Evolutionary conservation across 2,329 filamentous ascomycete genomes (phyloP), one percentile per base, ranked within the genome.

Genomic region (Fusarium brevicatenulatum): DNA sequence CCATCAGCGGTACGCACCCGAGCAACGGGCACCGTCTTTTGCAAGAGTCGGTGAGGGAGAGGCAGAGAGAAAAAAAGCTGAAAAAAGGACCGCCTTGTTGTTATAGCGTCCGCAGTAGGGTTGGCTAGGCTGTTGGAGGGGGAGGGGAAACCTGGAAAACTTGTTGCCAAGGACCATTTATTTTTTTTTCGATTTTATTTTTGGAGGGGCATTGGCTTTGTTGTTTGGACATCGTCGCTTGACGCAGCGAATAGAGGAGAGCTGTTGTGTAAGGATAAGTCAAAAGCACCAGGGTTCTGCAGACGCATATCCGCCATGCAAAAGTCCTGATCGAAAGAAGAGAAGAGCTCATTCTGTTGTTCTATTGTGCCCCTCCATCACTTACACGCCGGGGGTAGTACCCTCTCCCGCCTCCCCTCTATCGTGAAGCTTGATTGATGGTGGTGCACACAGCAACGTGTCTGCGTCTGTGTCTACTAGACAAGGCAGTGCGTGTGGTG

Each of bases 1-100:
- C 65, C 61, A 73, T 74, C 63, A 63, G 50, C 61, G 46, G 66
- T 55, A 67, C 44, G 73, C 74, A 77, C 66, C 75, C 66, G 73
- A 74, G 70, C 73, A 74, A 72, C 63, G 36, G 49, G 63, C 54
- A 67, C 62, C 61, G 58, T 72, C 62, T 75, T 65, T 72, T 67
- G 55, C 63, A 77, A 77, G 71, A 76, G 75, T 77, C 75, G 75
- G 75, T 77, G 75, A 77, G 66, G 25, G 1, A 49, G 50, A 72
- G 67, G 65, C 28, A 72, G 37, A 25, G 8, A 65, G 49, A 40
- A 65, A 57, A 40, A 65, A 36, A 46, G 5, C 19, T 49, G 30
- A 47, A 46, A 55, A 36, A 19, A 59, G 37, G 25, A 46, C 58
- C 56, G 72, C 70, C 74, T 69, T 65, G 46, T 63, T 65, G 28